These are phyloP conservation scores for Gnomoniopsis sp. DNA, from an alignment of 2,329 filamentous ascomycete genomes.

Conservation along the genomic window DNA sequence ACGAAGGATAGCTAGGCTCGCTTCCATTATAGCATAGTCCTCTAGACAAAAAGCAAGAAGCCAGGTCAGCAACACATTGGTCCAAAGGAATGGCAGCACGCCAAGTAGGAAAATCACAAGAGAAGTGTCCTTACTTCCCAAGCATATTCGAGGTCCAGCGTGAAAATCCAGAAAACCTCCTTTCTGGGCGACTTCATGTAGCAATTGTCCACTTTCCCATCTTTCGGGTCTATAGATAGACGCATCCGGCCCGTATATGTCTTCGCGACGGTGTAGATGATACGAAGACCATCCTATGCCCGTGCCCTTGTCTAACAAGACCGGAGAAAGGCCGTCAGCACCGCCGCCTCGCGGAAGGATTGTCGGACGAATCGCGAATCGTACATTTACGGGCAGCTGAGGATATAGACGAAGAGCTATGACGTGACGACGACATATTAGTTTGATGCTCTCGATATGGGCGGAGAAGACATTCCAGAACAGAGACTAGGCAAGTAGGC, in stretches of 20 bases:
- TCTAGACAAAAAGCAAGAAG: conserved; percentile 12
- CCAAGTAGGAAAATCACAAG: background rate
- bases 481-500: background rate
- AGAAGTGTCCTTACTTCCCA: conserved; percentile 8
- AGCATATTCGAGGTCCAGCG: conserved; percentile 8
- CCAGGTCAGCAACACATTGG: too few species aligned
- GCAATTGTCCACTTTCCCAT: background rate
- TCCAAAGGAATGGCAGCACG: background rate
- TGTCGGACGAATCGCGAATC: conserved; percentile 18
- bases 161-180: conserved; percentile 7
- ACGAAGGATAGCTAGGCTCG: conserved; percentile 20
- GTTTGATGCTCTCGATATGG: too few species aligned
- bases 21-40: conserved; percentile 25
- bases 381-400: background rate
- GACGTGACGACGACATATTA: background rate
- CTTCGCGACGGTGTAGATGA: conserved; percentile 21
- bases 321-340: conserved; percentile 24
- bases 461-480: too few species aligned
- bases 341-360: conserved; percentile 28
- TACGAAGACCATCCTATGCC: conserved; percentile 25
- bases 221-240: background rate
- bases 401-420: background rate
- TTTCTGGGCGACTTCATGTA: too few species aligned
- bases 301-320: conserved; percentile 26
- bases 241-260: conserved; percentile 1